Evolutionary conservation across 176 grass and related monocot genomes (phyloP).

Genomic region (Hyparrhenia diplandra): DNA sequence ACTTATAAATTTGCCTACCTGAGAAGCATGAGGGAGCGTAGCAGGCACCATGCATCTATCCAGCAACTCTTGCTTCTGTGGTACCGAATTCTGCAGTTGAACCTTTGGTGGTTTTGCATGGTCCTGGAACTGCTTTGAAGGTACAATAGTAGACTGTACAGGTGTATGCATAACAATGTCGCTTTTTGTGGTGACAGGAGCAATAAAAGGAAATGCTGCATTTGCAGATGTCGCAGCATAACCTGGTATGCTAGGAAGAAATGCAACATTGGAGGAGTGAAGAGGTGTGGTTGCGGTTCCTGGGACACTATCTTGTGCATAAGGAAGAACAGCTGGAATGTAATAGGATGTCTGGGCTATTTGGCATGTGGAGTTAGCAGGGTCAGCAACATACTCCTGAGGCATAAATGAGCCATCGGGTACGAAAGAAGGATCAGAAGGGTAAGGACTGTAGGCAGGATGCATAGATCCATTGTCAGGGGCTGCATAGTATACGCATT

Average conservation of each 20-base stretch:
- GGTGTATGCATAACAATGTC: conserved; percentile 25
- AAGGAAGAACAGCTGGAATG: conserved; percentile 55
- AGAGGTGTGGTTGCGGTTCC: conserved; percentile 17
- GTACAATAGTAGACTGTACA: conserved; percentile 37
- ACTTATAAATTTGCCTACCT: conserved; percentile 33
- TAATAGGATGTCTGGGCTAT: conserved; percentile 47
- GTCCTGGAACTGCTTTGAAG: conserved; percentile 55
- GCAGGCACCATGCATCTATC: conserved; percentile 20
- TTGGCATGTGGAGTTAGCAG: conserved; percentile 50
- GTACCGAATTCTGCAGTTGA: conserved; percentile 34
- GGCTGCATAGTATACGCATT: conserved; percentile 52
- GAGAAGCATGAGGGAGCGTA: conserved; percentile 32
- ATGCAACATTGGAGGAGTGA: conserved; percentile 23
- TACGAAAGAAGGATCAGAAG: conserved; percentile 38
- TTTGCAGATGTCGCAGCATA: conserved; percentile 35
- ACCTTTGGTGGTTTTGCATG: conserved; percentile 31
- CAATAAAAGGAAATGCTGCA: conserved; percentile 23
- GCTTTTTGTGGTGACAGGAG: conserved; percentile 29
- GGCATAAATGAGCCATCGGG: conserved; percentile 40
- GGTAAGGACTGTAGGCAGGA: conserved; percentile 52
- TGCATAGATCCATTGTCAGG: conserved; percentile 61
- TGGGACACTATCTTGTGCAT: conserved; percentile 37
- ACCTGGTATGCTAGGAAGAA: conserved; percentile 27
- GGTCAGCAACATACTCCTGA: conserved; percentile 48
- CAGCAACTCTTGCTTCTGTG: conserved; percentile 41